phyloP scores from a whole-genome alignment of 495 filamentous ascomycete genomes.

The Annulohypoxylon bovei region DNA sequence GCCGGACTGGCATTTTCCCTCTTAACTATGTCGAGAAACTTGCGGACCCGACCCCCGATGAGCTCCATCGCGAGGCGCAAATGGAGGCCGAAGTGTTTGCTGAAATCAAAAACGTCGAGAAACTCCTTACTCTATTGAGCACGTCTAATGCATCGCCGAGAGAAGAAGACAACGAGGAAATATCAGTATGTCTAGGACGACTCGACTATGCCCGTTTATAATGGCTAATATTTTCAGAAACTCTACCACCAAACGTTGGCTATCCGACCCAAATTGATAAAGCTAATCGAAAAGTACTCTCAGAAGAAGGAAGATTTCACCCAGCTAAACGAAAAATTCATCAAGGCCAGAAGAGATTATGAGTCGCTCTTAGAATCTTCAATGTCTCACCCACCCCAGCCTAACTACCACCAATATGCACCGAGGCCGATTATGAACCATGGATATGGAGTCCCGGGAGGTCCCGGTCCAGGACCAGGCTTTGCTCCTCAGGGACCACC shows the following conservation, averaged over 20 bases:
- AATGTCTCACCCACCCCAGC: slow-evolving; percentile 87
- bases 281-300: slow-evolving; percentile 98
- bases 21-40: slow-evolving; percentile 99
- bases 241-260: slow-evolving; percentile 93
- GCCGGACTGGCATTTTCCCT: slow-evolving; percentile 97
- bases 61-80: slow-evolving; percentile 93
- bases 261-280: slow-evolving; percentile 96
- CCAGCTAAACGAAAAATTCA: slow-evolving; percentile 98
- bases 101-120: slow-evolving; percentile 98
- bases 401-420: slow-evolving; percentile 70
- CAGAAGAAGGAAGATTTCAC: slow-evolving; percentile 99
- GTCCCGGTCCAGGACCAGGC: slow-evolving; percentile 50
- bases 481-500: slow-evolving; percentile 61
- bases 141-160: slow-evolving; percentile 90
- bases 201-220: neutral
- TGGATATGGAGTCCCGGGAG: slow-evolving; percentile 63
- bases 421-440: slow-evolving; percentile 70
- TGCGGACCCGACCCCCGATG: slow-evolving; percentile 91
- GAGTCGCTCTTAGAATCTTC: slow-evolving; percentile 94
- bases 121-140: slow-evolving; percentile 90
- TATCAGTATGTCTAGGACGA: slow-evolving; percentile 65
- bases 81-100: slow-evolving; percentile 99
- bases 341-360: slow-evolving; percentile 96
- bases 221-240: slow-evolving; percentile 58
- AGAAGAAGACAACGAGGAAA: slow-evolving; percentile 90